A percentile compares a stretch with the other conserved stretches of the same genome.
Evolutionary conservation across 768 basidiomycete species (phyloP).

Genomic region (Mrakia gelida): DNA sequence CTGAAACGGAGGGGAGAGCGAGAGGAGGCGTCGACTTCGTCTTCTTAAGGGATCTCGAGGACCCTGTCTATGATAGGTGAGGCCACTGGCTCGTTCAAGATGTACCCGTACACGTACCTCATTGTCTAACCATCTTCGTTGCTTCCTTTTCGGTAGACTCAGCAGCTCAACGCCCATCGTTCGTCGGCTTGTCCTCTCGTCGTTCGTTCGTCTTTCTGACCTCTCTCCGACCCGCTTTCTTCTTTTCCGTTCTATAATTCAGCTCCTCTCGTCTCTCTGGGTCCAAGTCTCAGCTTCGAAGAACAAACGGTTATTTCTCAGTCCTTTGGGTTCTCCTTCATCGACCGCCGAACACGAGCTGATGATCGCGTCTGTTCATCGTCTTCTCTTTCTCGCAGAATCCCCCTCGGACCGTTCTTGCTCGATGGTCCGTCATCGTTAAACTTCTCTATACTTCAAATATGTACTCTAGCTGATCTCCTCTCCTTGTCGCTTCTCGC

Average conservation of each 20-base stretch:
- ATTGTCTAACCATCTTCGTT: too few relatives aligned
- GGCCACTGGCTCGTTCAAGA: not conserved
- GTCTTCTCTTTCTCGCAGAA: not conserved
- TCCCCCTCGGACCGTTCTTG: too few relatives aligned
- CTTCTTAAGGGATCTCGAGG: not conserved
- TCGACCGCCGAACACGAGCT: not conserved
- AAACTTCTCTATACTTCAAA: too few relatives aligned
- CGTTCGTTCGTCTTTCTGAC: not conserved
- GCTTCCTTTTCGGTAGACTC: not conserved
- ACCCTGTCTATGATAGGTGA: not conserved
- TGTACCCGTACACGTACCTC: not conserved
- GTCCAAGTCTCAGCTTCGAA: not conserved
- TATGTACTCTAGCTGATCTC: too few relatives aligned
- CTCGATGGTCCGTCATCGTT: too few relatives aligned
- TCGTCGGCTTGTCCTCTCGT: not conserved
- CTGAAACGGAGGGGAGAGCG: not conserved
- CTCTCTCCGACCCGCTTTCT: not conserved
- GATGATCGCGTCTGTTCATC: not conserved
- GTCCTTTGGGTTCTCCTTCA: not conserved
- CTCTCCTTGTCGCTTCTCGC: not conserved
- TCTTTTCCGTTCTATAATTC: not conserved
- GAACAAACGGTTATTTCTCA: not conserved
- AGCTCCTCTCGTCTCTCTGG: not conserved
- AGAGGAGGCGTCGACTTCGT: not conserved
- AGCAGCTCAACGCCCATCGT: not conserved